Conservation (phyloP, 768 basidiomycete genomes). For the Hygrophorus russula region DNA sequence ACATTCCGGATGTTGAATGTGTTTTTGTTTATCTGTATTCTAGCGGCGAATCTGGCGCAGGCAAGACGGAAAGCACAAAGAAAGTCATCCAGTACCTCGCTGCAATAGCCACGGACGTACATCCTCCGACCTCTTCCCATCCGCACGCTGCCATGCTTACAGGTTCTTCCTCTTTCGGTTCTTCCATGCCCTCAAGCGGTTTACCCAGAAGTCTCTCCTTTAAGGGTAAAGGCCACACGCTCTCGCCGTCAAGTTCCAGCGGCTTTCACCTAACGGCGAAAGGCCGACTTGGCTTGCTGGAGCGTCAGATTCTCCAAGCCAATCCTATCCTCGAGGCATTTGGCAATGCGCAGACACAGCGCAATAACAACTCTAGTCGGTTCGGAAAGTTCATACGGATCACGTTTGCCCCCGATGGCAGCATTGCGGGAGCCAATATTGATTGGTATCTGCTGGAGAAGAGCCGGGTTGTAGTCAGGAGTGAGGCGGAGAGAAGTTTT, state of each 20-base stretch:
- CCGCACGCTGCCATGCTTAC: conserved; percentile 56
- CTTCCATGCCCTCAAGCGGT: conserved; percentile 52
- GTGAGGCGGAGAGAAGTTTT: conserved; percentile 84
- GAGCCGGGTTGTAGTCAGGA: conserved; percentile 84
- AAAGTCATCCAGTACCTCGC: conserved; percentile 99
- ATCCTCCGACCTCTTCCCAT: conserved; percentile 48
- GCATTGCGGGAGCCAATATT: conserved; percentile 95
- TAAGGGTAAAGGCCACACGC: conserved; percentile 36
- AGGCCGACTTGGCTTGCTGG: conserved; percentile 76
- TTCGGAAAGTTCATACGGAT: conserved; percentile 98
- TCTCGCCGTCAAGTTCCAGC: conserved; percentile 32
- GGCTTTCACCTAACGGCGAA: conserved; percentile 44
- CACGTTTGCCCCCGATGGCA: conserved; percentile 84
- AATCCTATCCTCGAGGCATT: conserved; percentile 98
- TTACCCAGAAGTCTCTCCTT: conserved; percentile 58
- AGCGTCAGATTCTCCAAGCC: conserved; percentile 93
- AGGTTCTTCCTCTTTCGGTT: conserved; percentile 32
- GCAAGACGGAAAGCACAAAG: conserved; percentile 98
- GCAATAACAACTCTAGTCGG: conserved; percentile 97
- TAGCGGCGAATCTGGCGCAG: conserved; percentile 97
- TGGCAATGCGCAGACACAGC: conserved; percentile 95
- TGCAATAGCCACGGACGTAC: conserved; percentile 82
- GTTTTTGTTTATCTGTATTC: conserved; percentile 7
- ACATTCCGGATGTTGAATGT: background rate
- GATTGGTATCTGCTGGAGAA: conserved; percentile 99